Conservation (phyloP, 1,284 basidiomycete species). For the Acaromyces ingoldii region DNA sequence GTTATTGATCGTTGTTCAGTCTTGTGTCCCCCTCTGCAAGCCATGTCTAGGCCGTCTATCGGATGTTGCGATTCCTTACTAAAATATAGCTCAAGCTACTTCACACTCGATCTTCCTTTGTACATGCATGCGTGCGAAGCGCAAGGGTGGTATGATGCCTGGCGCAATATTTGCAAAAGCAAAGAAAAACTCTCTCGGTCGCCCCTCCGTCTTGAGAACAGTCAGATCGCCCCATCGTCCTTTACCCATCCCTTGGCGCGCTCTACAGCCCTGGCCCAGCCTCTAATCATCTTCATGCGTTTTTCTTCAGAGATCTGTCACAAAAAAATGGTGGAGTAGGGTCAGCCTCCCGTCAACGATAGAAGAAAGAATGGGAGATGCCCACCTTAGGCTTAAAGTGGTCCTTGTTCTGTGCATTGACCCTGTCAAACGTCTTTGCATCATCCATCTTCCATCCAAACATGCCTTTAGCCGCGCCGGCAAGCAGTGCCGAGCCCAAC, state of each 20-base stretch:
- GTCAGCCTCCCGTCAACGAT: constrained; percentile 59
- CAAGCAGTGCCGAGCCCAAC: constrained; percentile 90
- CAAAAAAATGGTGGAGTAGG: no score
- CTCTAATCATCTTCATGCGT: constrained; percentile 27
- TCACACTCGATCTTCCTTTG: no score
- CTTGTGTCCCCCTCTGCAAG: no score
- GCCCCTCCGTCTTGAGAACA: no score
- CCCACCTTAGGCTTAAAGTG: constrained; percentile 64
- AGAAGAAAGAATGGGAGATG: neutral
- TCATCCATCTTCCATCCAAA: constrained; percentile 90
- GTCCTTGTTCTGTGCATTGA: constrained; percentile 77
- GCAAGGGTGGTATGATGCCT: no score
- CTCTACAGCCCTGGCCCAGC: constrained; percentile 43
- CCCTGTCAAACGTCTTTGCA: constrained; percentile 78
- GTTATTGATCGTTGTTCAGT: no score
- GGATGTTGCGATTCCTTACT: no score
- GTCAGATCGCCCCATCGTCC: constrained; percentile 8
- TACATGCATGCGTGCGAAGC: no score
- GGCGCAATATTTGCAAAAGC: no score
- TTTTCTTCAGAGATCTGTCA: constrained; percentile 58
- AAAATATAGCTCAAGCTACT: no score
- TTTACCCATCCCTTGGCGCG: constrained; percentile 39
- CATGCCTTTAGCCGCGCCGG: constrained; percentile 77
- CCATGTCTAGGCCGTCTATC: no score
- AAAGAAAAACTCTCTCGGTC: no score